Percentiles rank a stretch among this genome's conserved stretches.
Evolutionary conservation across 2,329 filamentous ascomycete genomes (phyloP).

Genomic region (Trichothecium sympodiale): DNA sequence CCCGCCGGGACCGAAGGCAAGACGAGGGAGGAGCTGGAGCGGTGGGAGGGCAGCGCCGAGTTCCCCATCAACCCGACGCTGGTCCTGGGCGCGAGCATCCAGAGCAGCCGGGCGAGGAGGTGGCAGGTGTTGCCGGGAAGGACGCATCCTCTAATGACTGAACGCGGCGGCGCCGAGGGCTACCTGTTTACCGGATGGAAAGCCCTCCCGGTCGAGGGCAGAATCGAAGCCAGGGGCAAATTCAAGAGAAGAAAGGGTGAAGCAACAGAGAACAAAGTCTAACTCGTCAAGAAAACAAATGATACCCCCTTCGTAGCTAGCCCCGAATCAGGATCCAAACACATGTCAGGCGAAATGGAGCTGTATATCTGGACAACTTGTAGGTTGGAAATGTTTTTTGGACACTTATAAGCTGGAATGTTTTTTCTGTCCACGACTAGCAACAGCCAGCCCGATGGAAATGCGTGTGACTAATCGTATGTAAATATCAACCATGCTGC

Average conservation of each 20-base stretch:
- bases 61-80: slow-evolving; percentile 84
- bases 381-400: background rate
- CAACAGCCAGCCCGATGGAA: too few species aligned
- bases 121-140: slow-evolving; percentile 90
- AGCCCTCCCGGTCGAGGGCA: slow-evolving; percentile 68
- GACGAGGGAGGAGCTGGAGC: slow-evolving; percentile 37
- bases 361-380: background rate
- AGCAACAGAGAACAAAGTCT: background rate
- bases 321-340: background rate
- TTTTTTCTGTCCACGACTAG: background rate
- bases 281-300: background rate
- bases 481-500: too few species aligned
- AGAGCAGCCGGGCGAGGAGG: slow-evolving; percentile 64
- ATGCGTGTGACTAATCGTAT: too few species aligned
- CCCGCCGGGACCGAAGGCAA: slow-evolving; percentile 34
- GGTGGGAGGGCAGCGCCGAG: slow-evolving; percentile 53
- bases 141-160: slow-evolving; percentile 92
- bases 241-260: slow-evolving; percentile 58
- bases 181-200: slow-evolving; percentile 79
- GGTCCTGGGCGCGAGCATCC: slow-evolving; percentile 66
- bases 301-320: background rate
- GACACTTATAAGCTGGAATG: background rate
- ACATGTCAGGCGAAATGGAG: background rate
- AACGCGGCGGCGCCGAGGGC: slow-evolving; percentile 75
- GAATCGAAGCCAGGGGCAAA: slow-evolving; percentile 73